Percentiles rank a stretch among this genome's conserved stretches.
Conservation (phyloP, 2,329 filamentous ascomycete species). For the Aulographum hederae region DNA sequence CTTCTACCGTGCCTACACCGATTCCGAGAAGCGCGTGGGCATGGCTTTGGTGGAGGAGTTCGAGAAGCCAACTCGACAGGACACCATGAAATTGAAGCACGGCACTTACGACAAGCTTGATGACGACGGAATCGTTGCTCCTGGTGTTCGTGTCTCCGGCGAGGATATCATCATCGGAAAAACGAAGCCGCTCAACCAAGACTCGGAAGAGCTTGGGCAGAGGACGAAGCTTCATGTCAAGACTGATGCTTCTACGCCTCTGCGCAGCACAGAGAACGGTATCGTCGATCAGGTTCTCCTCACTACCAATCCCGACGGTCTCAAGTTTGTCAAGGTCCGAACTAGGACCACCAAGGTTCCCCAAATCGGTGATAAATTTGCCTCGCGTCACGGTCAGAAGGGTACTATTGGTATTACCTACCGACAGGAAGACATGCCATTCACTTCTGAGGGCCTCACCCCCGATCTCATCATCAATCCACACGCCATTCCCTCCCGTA, state of each 20-base stretch:
- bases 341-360: conserved; percentile 96
- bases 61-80: conserved; percentile 78
- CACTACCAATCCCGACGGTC: conserved; percentile 84
- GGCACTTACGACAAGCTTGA: conserved; percentile 96
- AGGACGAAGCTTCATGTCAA: conserved; percentile 80
- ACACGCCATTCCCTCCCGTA: conserved; percentile 97
- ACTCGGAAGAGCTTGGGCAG: conserved; percentile 85
- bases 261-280: conserved; percentile 90
- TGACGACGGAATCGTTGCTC: conserved; percentile 85
- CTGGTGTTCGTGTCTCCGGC: conserved; percentile 84
- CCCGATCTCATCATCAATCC: conserved; percentile 98
- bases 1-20: conserved; percentile 94
- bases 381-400: conserved; percentile 96
- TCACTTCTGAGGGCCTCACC: conserved; percentile 75
- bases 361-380: conserved; percentile 98
- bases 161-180: conserved; percentile 99
- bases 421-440: conserved; percentile 96
- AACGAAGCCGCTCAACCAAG: conserved; percentile 83
- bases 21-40: conserved; percentile 90
- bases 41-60: conserved; percentile 87
- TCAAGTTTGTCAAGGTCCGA: conserved; percentile 92
- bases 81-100: conserved; percentile 83
- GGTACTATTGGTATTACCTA: conserved; percentile 98
- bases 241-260: conserved; percentile 84
- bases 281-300: conserved; percentile 88